These are phyloP conservation scores for Breviolum minutum DNA, from an alignment of 73 alveolate species.

Conservation along the genomic window DNA sequence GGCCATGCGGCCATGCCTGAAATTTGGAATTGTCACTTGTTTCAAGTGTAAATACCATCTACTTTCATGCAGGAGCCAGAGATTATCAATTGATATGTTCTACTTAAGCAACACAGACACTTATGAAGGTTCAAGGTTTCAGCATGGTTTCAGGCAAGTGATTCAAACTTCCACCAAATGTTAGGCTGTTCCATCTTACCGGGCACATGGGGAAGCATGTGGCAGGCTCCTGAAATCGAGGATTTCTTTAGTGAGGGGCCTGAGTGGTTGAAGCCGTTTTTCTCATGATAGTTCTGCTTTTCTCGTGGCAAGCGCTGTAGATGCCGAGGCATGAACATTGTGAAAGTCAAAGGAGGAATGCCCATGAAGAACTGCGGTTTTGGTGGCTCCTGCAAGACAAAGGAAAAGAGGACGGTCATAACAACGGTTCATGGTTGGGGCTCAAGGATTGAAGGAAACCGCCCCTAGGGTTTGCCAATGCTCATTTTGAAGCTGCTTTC, in stretches of 20 bases:
- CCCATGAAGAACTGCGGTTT: slow-evolving; percentile 78
- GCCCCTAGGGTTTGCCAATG: too few species aligned
- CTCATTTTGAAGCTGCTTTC: too few species aligned
- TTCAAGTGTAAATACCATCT: too few species aligned
- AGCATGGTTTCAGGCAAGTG: too few species aligned
- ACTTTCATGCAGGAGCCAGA: too few species aligned
- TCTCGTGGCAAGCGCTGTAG: background rate
- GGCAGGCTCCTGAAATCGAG: slow-evolving; percentile 44
- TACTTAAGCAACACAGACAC: too few species aligned
- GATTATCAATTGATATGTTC: too few species aligned
- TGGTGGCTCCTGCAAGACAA: slow-evolving; percentile 72
- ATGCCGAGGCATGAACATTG: slow-evolving; percentile 72
- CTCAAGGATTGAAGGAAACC: too few species aligned
- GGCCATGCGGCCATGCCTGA: background rate
- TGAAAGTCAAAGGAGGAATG: slow-evolving; percentile 74
- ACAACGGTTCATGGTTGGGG: background rate
- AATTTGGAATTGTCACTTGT: too few species aligned
- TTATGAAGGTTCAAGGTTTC: too few species aligned
- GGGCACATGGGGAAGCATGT: background rate
- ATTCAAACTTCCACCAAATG: too few species aligned
- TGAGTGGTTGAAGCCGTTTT: background rate
- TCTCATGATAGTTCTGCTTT: background rate
- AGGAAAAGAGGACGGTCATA: slow-evolving; percentile 73
- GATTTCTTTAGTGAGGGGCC: slow-evolving; percentile 50
- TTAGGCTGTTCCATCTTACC: background rate